Evolutionary conservation across 2,329 filamentous ascomycete genomes (phyloP).

Genomic region (Verticillium zaregamsianum): DNA sequence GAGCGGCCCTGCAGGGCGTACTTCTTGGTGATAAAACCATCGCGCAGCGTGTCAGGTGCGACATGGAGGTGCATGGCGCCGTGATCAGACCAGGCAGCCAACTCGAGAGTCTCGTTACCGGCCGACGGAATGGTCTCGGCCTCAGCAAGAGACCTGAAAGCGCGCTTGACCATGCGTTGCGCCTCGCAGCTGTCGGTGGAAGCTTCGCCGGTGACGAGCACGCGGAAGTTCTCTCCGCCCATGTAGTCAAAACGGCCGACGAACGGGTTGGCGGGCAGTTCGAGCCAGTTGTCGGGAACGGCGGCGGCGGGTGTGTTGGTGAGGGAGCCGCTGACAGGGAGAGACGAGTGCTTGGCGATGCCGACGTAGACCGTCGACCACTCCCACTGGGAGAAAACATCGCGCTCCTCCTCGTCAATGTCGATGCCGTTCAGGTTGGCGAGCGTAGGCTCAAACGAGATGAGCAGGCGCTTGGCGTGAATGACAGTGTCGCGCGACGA

Average conservation of each 20-base stretch:
- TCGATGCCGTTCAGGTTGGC: constrained; percentile 24
- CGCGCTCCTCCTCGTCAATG: constrained; percentile 23
- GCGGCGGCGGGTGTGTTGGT: constrained; percentile 23
- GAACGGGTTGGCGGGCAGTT: constrained; percentile 19
- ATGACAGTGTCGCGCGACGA: constrained; percentile 18
- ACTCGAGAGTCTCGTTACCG: background rate
- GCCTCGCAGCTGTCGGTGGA: constrained; percentile 15
- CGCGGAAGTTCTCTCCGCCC: constrained; percentile 19
- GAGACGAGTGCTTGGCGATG: constrained; percentile 24
- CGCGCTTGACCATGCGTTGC: constrained; percentile 16
- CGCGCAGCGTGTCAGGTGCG: constrained; percentile 20
- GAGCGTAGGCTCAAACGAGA: constrained; percentile 29
- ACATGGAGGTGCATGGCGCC: constrained; percentile 27
- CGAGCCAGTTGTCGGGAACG: constrained; percentile 19
- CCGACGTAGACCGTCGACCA: constrained; percentile 26
- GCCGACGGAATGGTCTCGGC: constrained; percentile 14
- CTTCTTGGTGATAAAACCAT: constrained; percentile 29
- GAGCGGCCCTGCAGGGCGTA: constrained; percentile 31
- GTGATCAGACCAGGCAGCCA: constrained; percentile 24
- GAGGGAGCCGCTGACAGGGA: constrained; percentile 20
- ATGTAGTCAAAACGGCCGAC: constrained; percentile 23
- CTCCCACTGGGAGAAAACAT: constrained; percentile 25
- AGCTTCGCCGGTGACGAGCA: constrained; percentile 19
- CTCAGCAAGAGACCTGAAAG: constrained; percentile 17
- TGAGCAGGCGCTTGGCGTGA: constrained; percentile 26